These are phyloP conservation scores for Cubamyces sp. DNA, from an alignment of 768 basidiomycete species.

Conservation along the genomic window DNA sequence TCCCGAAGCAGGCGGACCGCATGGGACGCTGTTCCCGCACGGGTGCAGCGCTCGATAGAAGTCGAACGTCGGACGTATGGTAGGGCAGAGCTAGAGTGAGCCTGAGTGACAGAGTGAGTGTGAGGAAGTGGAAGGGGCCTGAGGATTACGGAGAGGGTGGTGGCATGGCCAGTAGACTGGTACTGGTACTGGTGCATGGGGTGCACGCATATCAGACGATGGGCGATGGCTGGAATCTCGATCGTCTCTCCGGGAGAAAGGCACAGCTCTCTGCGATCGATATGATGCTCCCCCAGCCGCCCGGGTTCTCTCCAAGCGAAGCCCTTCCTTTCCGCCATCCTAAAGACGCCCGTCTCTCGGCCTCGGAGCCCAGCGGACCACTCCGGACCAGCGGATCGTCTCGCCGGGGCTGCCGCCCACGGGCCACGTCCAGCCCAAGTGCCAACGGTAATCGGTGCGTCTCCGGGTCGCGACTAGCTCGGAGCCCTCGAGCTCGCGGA, in stretches of 20 bases:
- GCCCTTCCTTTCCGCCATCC: neutral
- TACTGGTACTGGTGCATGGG: no score
- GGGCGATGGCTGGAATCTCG: constrained; percentile 11
- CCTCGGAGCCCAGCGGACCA: neutral
- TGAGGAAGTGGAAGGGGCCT: no score
- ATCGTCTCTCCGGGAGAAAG: constrained; percentile 20
- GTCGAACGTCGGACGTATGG: no score
- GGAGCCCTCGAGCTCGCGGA: constrained; percentile 13
- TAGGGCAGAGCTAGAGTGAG: no score
- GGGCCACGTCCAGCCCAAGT: no score
- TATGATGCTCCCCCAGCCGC: constrained; percentile 15
- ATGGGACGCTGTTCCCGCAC: constrained; percentile 18
- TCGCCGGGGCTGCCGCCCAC: constrained; percentile 2
- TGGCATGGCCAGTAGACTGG: no score
- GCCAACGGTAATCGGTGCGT: no score
- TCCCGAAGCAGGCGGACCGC: constrained; percentile 24
- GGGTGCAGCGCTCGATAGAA: constrained; percentile 15
- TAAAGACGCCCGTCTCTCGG: constrained; percentile 13
- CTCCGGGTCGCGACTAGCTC: neutral
- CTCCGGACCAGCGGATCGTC: constrained; percentile 7
- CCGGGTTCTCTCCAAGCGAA: constrained; percentile 13
- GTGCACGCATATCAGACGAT: no score
- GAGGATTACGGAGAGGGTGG: no score
- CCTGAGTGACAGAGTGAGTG: no score
- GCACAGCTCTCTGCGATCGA: constrained; percentile 21